Evolutionary conservation across 495 filamentous ascomycete genomes (phyloP), one percentile per base, ranked within the genome.

Genomic region (Cenococcum geophilum): DNA sequence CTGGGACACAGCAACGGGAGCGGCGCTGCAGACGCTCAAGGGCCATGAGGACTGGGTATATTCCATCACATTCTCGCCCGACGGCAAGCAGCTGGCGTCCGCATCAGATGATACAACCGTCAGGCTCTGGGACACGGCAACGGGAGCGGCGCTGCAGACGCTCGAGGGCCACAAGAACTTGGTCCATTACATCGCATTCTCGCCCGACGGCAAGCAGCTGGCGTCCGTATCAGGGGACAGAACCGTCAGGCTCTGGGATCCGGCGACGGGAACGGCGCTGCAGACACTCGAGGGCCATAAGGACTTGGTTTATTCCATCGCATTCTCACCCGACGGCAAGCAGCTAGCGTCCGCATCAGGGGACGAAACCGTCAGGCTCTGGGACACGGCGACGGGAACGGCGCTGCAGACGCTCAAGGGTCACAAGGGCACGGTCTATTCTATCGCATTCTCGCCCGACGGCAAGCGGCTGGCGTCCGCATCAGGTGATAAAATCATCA

Each of bases 371-470:
- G 14, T 40, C 36, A 6, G 36, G 14, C 36, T 40, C 6, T 40
- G 36, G 36, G 36, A 40, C 36, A 40, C 14, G 14, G 36, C 6
- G 36, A 40, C 36, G 6, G 36, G 36, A 8, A 40, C 36, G 14
- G 6, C 8, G 6, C 6, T 6, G 14, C 36, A 40, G 36, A 40
- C 14, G 14, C 36, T 40, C 36, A 14, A 40, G 45, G n/a, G n/a
- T n/a, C n/a, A n/a, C n/a, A n/a, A n/a, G n/a, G n/a, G n/a, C n/a
- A n/a, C n/a, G n/a, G n/a, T n/a, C n/a, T n/a, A n/a, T n/a, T n/a
- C n/a, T n/a, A n/a, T 49, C 12, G 45, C 45, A 5, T 49, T 49
- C 45, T 49, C 45, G 45, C 45, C 45, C 9, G 45, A 49, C 20
- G 45, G 45, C 12, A 49, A 22, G 12, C 45, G 6, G 45, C 9